Percentiles rank a stretch among this genome's conserved stretches.
These are phyloP conservation scores for Podospora comata DNA, from an alignment of 495 filamentous ascomycete species.

Conservation along the genomic window DNA sequence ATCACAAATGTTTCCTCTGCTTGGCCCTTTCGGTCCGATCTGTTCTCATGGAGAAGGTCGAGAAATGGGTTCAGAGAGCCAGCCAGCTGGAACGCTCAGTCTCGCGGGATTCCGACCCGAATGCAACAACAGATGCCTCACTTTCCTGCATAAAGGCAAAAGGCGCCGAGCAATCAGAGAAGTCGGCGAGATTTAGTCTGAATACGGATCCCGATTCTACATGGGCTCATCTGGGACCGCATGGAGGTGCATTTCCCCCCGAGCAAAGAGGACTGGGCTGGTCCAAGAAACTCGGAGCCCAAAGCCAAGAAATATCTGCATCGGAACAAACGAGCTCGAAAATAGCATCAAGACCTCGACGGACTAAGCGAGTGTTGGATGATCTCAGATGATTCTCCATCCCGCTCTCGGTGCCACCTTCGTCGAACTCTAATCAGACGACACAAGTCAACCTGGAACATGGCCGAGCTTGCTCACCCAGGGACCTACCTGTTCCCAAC, in stretches of 20 bases:
- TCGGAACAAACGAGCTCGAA: not conserved
- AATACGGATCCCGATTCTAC: conserved; percentile 29
- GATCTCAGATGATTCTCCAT: not conserved
- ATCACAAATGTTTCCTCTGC: not conserved
- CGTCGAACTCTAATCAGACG: not conserved
- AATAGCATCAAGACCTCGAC: not conserved
- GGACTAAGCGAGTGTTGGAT: not conserved
- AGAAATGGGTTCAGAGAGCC: not conserved
- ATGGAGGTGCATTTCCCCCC: not conserved
- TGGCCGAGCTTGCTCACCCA: not conserved
- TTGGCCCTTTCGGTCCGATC: not conserved
- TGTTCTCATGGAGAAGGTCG: not conserved
- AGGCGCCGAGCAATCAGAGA: conserved; percentile 24
- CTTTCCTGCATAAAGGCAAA: conserved; percentile 16
- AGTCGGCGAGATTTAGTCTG: conserved; percentile 17
- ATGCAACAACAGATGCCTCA: not conserved
- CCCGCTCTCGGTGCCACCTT: not conserved
- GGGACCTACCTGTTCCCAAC: no score
- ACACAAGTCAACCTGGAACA: not conserved
- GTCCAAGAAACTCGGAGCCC: not conserved
- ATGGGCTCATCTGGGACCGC: not conserved
- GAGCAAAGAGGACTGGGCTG: not conserved
- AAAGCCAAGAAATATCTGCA: not conserved
- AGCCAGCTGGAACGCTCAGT: not conserved
- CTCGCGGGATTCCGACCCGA: conserved; percentile 1